A percentile compares a stretch with the other conserved stretches of the same genome.
These are phyloP conservation scores for Penicillium pancosmium DNA, from an alignment of 495 filamentous ascomycete genomes.

Conservation along the genomic window DNA sequence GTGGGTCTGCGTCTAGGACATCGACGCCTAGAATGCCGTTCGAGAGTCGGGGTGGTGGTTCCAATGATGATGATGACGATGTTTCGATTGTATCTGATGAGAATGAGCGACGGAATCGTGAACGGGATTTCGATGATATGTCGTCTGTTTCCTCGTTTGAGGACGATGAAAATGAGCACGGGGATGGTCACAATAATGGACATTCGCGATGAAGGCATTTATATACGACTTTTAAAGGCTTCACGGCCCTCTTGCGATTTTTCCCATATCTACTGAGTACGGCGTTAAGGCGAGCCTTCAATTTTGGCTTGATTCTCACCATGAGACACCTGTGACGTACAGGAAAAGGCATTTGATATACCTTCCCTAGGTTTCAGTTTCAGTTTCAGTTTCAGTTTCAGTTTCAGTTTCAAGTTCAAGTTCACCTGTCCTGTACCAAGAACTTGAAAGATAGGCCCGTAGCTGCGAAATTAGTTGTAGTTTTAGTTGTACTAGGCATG, in stretches of 20 bases:
- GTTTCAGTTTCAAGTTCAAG: too few relatives aligned
- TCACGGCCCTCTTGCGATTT: background rate
- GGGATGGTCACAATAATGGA: background rate
- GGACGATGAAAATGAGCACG: slow-evolving; percentile 14
- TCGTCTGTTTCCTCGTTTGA: slow-evolving; percentile 44
- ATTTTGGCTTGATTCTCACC: too few relatives aligned
- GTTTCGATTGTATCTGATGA: slow-evolving; percentile 34
- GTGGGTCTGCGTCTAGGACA: slow-evolving; percentile 8
- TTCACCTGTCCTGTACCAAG: too few relatives aligned
- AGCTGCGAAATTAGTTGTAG: too few relatives aligned
- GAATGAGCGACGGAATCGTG: slow-evolving; percentile 17
- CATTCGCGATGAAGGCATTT: background rate
- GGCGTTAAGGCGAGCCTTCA: slow-evolving; percentile 7
- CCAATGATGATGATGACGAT: slow-evolving; percentile 16
- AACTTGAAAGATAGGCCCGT: too few relatives aligned
- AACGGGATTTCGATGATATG: slow-evolving; percentile 32
- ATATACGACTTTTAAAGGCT: background rate
- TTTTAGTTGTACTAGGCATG: too few relatives aligned
- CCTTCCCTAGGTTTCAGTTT: too few relatives aligned
- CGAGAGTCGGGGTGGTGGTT: slow-evolving; percentile 17
- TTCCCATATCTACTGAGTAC: slow-evolving; percentile 7
- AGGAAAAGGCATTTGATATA: too few relatives aligned
- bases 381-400: too few relatives aligned
- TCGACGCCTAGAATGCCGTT: slow-evolving; percentile 30
- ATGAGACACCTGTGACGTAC: too few relatives aligned